Evolutionary conservation across 2,329 filamentous ascomycete genomes (phyloP), one percentile per base, ranked within the genome.

Genomic region (Exophiala oligosperma): DNA sequence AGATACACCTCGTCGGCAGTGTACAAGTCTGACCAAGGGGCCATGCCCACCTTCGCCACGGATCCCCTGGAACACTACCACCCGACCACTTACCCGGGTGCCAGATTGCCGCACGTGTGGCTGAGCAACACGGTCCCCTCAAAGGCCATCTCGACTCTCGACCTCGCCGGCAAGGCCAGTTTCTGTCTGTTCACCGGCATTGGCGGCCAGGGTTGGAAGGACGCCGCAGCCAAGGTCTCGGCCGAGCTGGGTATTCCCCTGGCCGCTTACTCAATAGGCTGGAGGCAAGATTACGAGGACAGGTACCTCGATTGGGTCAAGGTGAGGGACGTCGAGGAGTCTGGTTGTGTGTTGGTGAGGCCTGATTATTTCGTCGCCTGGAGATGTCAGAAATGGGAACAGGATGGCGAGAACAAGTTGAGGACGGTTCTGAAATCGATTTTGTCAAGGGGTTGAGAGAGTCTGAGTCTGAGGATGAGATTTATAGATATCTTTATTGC

Each of bases 91-190:
- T 84, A 80, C 64, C 85, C 85, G 0, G 85, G 85, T 4, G 74
- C 74, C 28, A 75, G 84, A 1, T 70, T 87, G n/a, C 85, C 85
- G 7, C 85, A 88, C 68, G 84, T 76, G 0, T 87, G 85, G 85
- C 71, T 88, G 9, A 81, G 84, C 69, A 76, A 74, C 17, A 64
- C 72, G 6, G 63, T 74, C 6, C 79, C 83, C 0, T 70, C 70
- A 6, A 67, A 75, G 53, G 71, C 71, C 7, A 70, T 82, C 14
- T 85, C 83, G 0, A 86, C 83, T 0, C 78, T 83, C 49, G 85
- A 87, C 67, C 69, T 88, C 1, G 81, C 81, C 0, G 84, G 84
- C 0, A 74, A 85, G 48, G 80, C 81, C 0, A 64, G 65, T 0
- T 85, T 84, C 65, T 72, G 70, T 7, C 63, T 83, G 1, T 68